Base-by-base conservation (phyloP, 192 early-diverging fungal genomes). In the Rhizoclosmatium sp. region DNA sequence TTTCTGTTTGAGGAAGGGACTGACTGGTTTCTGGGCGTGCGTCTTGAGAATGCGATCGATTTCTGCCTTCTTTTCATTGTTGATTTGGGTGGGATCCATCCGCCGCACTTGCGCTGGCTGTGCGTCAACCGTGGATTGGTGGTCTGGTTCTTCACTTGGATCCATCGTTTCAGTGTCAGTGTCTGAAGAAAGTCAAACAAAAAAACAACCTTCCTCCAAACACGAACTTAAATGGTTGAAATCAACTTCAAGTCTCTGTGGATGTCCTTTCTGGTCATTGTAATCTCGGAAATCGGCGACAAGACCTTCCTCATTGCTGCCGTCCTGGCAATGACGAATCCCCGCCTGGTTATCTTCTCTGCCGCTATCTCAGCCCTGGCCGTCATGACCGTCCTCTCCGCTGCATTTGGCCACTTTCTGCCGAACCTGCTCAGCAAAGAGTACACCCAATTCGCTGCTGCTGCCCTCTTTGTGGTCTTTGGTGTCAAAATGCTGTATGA, bases 281-380 rank as follows among this genome's bases (percentile, higher is more conserved):
- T 97, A 21, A 93, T 97, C 49, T 96, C 95, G 12, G 98, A 99
- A 82, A 96, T 99, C 78, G 98, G 98, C 69, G 98, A 99, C 91
- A 99, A 99, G 85, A 99, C 98, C 19, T 99, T 99, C 79, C 89
- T 99, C 70, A 98, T 99, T 71, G 96, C 96, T 9, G 97, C 96
- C 3, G 95, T 99, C 75, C 93, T 99, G 91, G 97, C 98, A 56
- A 99, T 99, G 97, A 94, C 91, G 81, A 93, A 98, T 83, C 91
- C 97, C 51, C 94, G 97, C 41, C 70, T 92, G 54, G 87, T 97
- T 61, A 93, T 99, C 41, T 99, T 99, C 84, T 83, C 93, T 10
- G 95, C 94, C 0, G 94, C 97, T 3, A 92, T 96, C 76, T 86
- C 91, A 5, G 95, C 98, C 1, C 89, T 99, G 14, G 88, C 88